Evolutionary conservation across 345 rosid species (phyloP).

Genomic region (Aegle marmelos): DNA sequence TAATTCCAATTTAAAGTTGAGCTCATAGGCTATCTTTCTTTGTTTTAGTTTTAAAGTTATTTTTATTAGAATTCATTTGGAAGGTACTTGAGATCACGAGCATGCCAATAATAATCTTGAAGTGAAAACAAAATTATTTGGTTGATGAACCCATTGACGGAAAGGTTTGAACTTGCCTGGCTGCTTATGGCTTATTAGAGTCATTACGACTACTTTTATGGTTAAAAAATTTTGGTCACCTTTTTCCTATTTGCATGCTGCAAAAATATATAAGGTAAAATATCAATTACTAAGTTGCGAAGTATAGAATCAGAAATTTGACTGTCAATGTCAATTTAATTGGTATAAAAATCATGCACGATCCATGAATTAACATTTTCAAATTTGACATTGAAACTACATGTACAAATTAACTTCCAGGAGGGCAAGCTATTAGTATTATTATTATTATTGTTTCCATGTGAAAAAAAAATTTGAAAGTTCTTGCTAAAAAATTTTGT

Average conservation of each 20-base stretch:
- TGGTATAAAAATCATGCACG: too few relatives aligned
- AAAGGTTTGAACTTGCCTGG: slow-evolving; percentile 3
- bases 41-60: not conserved
- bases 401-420: too few relatives aligned
- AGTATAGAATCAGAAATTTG: not conserved
- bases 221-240: not conserved
- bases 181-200: not conserved
- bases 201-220: not conserved
- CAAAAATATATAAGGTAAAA: not conserved
- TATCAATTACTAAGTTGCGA: not conserved
- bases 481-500: too few relatives aligned
- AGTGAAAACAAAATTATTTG: slow-evolving; percentile 20
- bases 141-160: slow-evolving; percentile 21
- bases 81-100: not conserved
- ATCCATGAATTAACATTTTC: too few relatives aligned
- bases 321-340: not conserved
- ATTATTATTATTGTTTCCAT: too few relatives aligned
- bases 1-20: slow-evolving; percentile 13
- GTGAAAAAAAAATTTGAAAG: too few relatives aligned
- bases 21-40: not conserved
- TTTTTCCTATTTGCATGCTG: not conserved
- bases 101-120: slow-evolving; percentile 14
- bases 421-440: too few relatives aligned
- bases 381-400: too few relatives aligned
- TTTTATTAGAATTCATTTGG: not conserved